Percentiles rank a stretch among this genome's conserved stretches.
Evolutionary conservation across 2,329 filamentous ascomycete species (phyloP).

Genomic region (Aspergillus latus): DNA sequence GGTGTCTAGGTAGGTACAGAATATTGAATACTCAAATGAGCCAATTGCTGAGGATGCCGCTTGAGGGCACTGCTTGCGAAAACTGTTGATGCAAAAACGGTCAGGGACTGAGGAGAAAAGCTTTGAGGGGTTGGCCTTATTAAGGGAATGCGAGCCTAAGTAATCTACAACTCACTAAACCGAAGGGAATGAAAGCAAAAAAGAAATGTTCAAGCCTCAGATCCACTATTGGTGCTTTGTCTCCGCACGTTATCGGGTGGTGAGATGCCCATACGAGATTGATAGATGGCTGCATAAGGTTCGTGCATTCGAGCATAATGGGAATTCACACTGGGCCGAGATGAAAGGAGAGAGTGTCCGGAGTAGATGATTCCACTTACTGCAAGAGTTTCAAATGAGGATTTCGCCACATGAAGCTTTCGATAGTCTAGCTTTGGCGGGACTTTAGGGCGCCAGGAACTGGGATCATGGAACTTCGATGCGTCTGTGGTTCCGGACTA

Average conservation of each 20-base stretch:
- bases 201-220: not conserved
- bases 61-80: too few species aligned
- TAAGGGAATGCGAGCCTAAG: not conserved
- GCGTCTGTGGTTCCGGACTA: constrained; percentile 21
- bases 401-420: not conserved
- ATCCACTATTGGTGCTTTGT: constrained; percentile 1
- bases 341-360: not conserved
- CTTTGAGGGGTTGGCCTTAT: not conserved
- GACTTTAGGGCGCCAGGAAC: constrained; percentile 13
- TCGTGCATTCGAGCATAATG: not conserved
- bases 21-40: not conserved
- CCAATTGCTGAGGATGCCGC: not conserved
- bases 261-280: not conserved
- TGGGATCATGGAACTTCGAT: constrained; percentile 17
- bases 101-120: not conserved
- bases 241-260: not conserved
- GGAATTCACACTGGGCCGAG: not conserved
- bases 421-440: constrained; percentile 18
- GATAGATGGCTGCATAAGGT: not conserved
- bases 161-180: not conserved
- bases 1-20: not conserved
- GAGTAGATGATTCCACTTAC: not conserved
- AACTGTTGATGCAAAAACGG: not conserved
- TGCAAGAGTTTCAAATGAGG: not conserved
- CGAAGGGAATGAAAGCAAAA: not conserved